Conservation (phyloP, 768 basidiomycete species). For the Cyathus striatus region DNA sequence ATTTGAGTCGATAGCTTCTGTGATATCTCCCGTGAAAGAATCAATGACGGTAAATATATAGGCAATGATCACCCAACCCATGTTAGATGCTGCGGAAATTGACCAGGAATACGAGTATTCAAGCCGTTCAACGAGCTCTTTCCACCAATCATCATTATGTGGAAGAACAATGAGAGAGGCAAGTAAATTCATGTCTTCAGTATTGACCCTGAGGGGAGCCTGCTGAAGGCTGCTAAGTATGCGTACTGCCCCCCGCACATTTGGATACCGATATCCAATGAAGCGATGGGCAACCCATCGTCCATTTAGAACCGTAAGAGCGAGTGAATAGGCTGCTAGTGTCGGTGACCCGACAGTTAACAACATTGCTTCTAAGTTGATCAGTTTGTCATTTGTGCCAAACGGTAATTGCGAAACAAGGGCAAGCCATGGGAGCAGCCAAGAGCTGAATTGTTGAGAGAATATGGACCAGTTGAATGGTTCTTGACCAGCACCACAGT, state of each 20-base stretch:
- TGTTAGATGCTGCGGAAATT: conserved; percentile 29
- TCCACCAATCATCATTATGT: conserved; percentile 34
- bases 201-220: conserved; percentile 25
- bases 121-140: conserved; percentile 18
- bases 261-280: conserved; percentile 14
- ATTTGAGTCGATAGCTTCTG: conserved; percentile 18
- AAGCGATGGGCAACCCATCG: conserved; percentile 27
- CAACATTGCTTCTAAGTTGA: conserved; percentile 29
- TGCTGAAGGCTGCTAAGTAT: conserved; percentile 34
- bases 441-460: conserved; percentile 28
- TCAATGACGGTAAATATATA: conserved; percentile 29
- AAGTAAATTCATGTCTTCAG: conserved; percentile 17
- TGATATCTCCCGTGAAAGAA: conserved; percentile 15
- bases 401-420: conserved; percentile 38
- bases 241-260: conserved; percentile 19
- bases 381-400: conserved; percentile 22
- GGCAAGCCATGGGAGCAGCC: conserved; percentile 39
- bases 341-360: conserved; percentile 36
- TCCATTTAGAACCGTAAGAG: conserved; percentile 21
- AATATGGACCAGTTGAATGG: conserved; percentile 21
- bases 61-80: conserved; percentile 35
- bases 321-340: conserved; percentile 34
- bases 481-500: conserved; percentile 13
- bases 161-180: conserved; percentile 31
- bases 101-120: conserved; percentile 35